These are phyloP conservation scores for Suhomyces kunorum DNA, from an alignment of 1,139 yeast species.

Conservation along the genomic window DNA sequence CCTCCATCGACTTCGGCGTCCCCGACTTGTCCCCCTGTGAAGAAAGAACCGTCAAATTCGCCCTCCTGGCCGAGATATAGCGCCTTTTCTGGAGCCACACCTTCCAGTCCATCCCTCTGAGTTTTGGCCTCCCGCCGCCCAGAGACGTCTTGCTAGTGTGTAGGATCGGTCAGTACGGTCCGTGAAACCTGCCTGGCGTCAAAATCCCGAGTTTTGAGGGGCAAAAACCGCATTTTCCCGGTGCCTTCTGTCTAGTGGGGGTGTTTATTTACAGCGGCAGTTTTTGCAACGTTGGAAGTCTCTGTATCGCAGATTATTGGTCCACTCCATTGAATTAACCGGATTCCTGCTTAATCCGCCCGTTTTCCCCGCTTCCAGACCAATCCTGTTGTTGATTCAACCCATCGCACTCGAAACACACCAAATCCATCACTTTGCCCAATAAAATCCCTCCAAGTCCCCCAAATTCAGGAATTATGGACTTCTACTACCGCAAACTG, in stretches of 20 bases:
- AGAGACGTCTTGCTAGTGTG: not conserved
- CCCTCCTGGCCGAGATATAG: not conserved
- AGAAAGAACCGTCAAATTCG: not conserved
- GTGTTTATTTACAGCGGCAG: no score
- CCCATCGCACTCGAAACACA: no score
- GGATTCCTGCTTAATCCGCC: no score
- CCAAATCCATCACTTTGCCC: no score
- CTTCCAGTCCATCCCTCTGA: not conserved
- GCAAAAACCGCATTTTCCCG: not conserved
- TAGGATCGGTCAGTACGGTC: not conserved
- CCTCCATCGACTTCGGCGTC: not conserved
- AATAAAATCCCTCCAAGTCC: not conserved
- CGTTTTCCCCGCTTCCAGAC: no score
- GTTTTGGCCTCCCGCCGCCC: not conserved
- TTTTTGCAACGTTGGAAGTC: no score
- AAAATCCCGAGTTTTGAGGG: no score
- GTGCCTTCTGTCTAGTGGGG: not conserved
- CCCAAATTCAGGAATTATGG: conserved; percentile 24
- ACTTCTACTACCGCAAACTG: conserved; percentile 38
- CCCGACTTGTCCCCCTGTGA: not conserved
- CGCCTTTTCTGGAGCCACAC: not conserved
- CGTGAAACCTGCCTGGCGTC: not conserved
- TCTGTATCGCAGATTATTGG: no score
- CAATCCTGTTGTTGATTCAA: no score
- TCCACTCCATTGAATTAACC: no score